Evolutionary conservation across 805 yeast genomes (phyloP).

Genomic region (Barnettozyma pratensis): DNA sequence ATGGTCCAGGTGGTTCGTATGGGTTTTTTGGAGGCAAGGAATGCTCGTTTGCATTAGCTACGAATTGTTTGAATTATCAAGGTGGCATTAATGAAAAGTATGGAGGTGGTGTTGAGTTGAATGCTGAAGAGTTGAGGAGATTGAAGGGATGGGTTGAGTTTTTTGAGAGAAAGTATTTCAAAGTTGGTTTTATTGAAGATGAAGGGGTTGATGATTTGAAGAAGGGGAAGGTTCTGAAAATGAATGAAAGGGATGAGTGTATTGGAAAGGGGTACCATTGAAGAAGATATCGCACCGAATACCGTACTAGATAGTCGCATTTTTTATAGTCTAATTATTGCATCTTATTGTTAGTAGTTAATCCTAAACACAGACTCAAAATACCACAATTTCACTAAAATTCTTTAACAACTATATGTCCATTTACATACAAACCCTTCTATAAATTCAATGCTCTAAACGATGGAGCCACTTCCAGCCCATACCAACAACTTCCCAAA

Average conservation of each 20-base stretch:
- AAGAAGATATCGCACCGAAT: too few species aligned
- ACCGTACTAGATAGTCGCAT: too few species aligned
- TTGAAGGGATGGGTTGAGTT: conserved; percentile 25
- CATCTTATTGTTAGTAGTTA: too few species aligned
- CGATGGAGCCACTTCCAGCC: too few species aligned
- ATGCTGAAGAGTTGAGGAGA: conserved; percentile 25
- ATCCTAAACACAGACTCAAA: too few species aligned
- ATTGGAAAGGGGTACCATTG: conserved; percentile 10
- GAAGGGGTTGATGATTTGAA: conserved; percentile 5
- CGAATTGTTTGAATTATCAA: conserved; percentile 53
- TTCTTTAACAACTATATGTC: too few species aligned
- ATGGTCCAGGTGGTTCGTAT: conserved; percentile 46
- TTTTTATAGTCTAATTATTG: too few species aligned
- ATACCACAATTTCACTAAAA: too few species aligned
- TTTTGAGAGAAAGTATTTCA: conserved; percentile 22
- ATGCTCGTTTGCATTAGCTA: conserved; percentile 50
- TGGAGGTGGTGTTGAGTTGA: conserved; percentile 31
- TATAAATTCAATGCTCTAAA: too few species aligned
- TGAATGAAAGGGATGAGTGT: conserved; percentile 13
- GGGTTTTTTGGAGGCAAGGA: conserved; percentile 47
- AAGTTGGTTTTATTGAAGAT: conserved; percentile 15
- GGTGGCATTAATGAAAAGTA: conserved; percentile 43
- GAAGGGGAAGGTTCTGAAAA: neutral
- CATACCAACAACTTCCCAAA: too few species aligned
- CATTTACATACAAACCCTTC: too few species aligned